phyloP scores from a whole-genome alignment of 768 basidiomycete species.

The Rhodotorula toruloides region DNA sequence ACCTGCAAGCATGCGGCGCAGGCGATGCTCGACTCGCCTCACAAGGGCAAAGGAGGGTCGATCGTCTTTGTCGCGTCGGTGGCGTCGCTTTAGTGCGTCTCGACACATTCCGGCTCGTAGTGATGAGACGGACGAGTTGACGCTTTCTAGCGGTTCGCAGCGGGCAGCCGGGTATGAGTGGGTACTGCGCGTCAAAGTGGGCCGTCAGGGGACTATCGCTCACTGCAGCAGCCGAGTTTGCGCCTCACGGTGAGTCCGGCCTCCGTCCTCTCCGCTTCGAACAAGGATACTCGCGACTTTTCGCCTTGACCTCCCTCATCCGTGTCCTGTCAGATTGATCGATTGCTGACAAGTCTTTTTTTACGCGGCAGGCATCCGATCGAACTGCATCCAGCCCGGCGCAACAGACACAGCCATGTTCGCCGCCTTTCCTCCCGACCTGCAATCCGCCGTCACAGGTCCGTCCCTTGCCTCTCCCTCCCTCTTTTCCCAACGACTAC shows the following conservation, averaged over 20 bases:
- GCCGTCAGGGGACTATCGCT: slow-evolving; percentile 15
- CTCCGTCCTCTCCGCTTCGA: not conserved
- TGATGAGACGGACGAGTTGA: not conserved
- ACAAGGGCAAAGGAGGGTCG: not conserved
- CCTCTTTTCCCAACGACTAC: not conserved
- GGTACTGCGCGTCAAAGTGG: slow-evolving; percentile 15
- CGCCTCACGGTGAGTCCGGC: not conserved
- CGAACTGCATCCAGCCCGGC: slow-evolving; percentile 18
- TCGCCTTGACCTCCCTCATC: no score
- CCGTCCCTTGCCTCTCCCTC: not conserved
- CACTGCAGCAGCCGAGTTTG: slow-evolving; percentile 9
- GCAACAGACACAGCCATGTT: slow-evolving; percentile 7
- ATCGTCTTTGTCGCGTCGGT: slow-evolving; percentile 3
- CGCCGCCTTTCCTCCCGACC: not conserved
- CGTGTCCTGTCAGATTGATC: no score
- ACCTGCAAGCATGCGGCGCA: slow-evolving; percentile 7
- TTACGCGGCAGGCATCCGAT: slow-evolving; percentile 2
- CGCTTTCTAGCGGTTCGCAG: not conserved
- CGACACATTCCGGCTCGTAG: fast-evolving
- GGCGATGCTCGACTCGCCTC: slow-evolving; percentile 2
- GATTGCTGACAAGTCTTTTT: no score
- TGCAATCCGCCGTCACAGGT: not conserved
- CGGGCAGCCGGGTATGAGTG: slow-evolving; percentile 9
- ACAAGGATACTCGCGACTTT: no score
- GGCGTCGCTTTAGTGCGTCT: not conserved